Percentiles rank a stretch among this genome's conserved stretches.
Conservation (phyloP, 2,329 filamentous ascomycete species). For the Cercospora sesami region DNA sequence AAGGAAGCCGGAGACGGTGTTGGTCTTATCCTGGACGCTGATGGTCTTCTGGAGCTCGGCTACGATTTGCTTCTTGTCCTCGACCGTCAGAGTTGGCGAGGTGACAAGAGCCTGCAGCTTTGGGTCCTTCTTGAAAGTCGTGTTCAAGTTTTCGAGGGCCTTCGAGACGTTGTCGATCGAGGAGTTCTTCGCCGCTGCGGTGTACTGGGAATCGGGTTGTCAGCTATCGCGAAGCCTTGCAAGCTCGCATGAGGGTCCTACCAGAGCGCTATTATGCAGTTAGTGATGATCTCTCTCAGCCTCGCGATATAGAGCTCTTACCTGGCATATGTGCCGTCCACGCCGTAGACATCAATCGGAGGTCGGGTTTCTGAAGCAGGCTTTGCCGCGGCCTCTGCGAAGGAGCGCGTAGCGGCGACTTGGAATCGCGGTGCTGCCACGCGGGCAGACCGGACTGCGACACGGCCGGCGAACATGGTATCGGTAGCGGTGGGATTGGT, state of each 20-base stretch:
- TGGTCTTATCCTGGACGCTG: constrained; percentile 66
- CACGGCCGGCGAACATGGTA: constrained; percentile 58
- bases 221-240: neutral
- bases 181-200: constrained; percentile 84
- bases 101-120: constrained; percentile 76
- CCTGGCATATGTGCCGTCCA: constrained; percentile 91
- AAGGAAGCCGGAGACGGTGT: constrained; percentile 93
- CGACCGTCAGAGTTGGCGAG: constrained; percentile 73
- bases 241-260: constrained; percentile 54
- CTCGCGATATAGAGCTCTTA: constrained; percentile 1
- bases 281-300: neutral
- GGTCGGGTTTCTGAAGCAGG: constrained; percentile 69
- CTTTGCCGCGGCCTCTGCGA: constrained; percentile 61
- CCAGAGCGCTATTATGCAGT: constrained; percentile 93
- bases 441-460: constrained; percentile 58
- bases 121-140: constrained; percentile 74
- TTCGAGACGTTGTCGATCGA: constrained; percentile 82
- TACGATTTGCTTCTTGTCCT: constrained; percentile 84
- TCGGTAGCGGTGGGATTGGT: constrained; percentile 25
- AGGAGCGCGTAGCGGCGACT: constrained; percentile 68
- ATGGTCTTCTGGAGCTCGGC: constrained; percentile 83
- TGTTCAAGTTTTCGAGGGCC: constrained; percentile 69
- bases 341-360: constrained; percentile 86
- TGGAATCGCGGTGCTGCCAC: constrained; percentile 60
- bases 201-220: constrained; percentile 66